These are phyloP conservation scores for Paramecium octaurelia DNA, from an alignment of 73 alveolate species.

Conservation along the genomic window DNA sequence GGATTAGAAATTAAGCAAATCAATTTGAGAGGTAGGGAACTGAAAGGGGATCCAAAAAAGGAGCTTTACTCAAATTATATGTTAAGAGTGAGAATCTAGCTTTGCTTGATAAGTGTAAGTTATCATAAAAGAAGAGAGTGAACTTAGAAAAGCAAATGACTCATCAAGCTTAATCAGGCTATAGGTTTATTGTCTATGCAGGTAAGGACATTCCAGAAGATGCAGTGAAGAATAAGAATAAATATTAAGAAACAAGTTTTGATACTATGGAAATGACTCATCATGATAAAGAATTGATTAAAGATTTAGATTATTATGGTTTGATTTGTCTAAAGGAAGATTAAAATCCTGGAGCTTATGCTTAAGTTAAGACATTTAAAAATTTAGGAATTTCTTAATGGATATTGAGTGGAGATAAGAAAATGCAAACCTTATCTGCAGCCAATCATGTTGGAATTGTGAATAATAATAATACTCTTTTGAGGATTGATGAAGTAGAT, in stretches of 20 bases:
- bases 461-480: background rate
- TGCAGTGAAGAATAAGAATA: background rate
- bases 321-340: slow-evolving; percentile 25
- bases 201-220: background rate
- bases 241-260: background rate
- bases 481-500: slow-evolving; percentile 28
- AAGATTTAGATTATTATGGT: slow-evolving; percentile 42
- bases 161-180: background rate
- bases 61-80: background rate
- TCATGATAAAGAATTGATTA: background rate
- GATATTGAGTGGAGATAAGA: slow-evolving; percentile 26
- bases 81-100: slow-evolving; percentile 30
- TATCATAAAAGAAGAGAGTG: background rate
- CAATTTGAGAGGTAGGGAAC: background rate
- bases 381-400: slow-evolving; percentile 21
- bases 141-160: background rate
- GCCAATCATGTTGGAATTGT: slow-evolving; percentile 36
- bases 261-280: slow-evolving; percentile 11
- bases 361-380: background rate
- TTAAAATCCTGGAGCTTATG: background rate
- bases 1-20: background rate
- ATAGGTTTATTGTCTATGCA: slow-evolving; percentile 25
- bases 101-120: background rate
- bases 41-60: background rate
- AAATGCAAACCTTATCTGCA: slow-evolving; percentile 16